phyloP scores from a whole-genome alignment of 164 flowering plant species.

The Vitis cinerea region DNA sequence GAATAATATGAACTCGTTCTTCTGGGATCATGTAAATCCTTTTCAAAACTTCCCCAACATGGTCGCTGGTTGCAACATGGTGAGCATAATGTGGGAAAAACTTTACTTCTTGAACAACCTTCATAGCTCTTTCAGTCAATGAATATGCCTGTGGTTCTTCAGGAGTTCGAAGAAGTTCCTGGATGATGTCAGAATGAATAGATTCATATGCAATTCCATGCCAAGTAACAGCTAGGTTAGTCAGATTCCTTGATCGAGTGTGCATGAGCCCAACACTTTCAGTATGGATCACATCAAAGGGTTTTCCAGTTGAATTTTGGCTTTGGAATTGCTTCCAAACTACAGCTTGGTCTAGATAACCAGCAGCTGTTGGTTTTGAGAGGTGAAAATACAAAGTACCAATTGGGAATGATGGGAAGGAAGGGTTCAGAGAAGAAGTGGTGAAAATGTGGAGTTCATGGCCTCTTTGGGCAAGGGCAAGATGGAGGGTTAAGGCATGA shows the following conservation, averaged over 20 bases:
- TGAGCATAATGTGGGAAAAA: slow-evolving; percentile 67
- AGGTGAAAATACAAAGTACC: slow-evolving; percentile 54
- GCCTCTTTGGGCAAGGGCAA: slow-evolving; percentile 50
- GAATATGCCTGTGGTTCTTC: slow-evolving; percentile 32
- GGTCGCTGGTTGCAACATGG: slow-evolving; percentile 82
- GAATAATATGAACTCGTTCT: slow-evolving; percentile 70
- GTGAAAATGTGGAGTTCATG: slow-evolving; percentile 63
- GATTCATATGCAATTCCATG: slow-evolving; percentile 86
- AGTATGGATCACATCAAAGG: slow-evolving; percentile 57
- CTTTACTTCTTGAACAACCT: slow-evolving; percentile 67
- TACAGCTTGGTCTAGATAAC: slow-evolving; percentile 54
- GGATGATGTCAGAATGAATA: slow-evolving; percentile 70
- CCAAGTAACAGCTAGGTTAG: slow-evolving; percentile 67
- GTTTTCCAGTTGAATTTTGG: slow-evolving; percentile 48
- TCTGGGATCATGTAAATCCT: slow-evolving; percentile 76
- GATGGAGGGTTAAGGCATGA: slow-evolving; percentile 77
- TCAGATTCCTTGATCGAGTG: slow-evolving; percentile 42
- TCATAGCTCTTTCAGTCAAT: slow-evolving; percentile 40
- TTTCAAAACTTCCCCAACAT: slow-evolving; percentile 62
- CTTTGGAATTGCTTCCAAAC: slow-evolving; percentile 58
- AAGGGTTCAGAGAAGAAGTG: slow-evolving; percentile 31
- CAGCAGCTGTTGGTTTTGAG: slow-evolving; percentile 54
- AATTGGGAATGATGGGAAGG: slow-evolving; percentile 28
- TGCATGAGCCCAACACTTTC: slow-evolving; percentile 62
- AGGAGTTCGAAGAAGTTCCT: slow-evolving; percentile 52